Evolutionary conservation across 1,139 yeast genomes (phyloP).

Genomic region (Blastobotrys niveus): DNA sequence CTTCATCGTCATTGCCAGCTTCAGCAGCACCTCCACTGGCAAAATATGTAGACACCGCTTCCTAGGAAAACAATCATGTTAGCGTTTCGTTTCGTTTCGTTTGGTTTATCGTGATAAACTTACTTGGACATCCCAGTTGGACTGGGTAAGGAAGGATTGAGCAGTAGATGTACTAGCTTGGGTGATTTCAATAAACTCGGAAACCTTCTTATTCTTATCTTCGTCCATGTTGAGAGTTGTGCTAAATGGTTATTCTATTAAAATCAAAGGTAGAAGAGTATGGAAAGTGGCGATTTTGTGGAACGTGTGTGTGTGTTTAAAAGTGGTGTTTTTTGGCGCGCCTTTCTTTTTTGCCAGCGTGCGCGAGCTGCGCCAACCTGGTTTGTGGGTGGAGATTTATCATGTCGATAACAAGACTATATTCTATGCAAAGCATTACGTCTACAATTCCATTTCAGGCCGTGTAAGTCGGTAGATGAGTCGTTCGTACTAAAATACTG

Average conservation of each 20-base stretch:
- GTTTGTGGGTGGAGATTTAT: too few relatives aligned
- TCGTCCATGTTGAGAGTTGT: constrained; percentile 16
- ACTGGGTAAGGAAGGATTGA: constrained; percentile 37
- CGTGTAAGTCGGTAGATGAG: too few relatives aligned
- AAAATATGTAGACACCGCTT: constrained; percentile 8
- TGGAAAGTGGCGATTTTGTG: background rate
- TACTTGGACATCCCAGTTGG: constrained; percentile 41
- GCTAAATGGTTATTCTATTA: too few relatives aligned
- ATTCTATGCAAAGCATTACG: too few relatives aligned
- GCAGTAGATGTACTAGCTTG: constrained; percentile 45
- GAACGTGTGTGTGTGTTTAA: background rate
- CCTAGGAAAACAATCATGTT: too few relatives aligned
- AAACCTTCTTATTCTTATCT: constrained; percentile 34
- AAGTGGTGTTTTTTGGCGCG: background rate
- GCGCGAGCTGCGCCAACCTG: too few relatives aligned
- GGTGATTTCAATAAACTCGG: constrained; percentile 51
- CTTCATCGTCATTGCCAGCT: background rate
- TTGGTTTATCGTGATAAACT: constrained; percentile 23
- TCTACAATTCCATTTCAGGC: too few relatives aligned
- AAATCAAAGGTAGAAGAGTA: too few relatives aligned
- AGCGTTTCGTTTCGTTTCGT: background rate
- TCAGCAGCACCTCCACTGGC: constrained; percentile 2
- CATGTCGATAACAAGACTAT: too few relatives aligned
- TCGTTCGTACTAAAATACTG: too few relatives aligned
- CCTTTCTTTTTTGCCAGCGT: too few relatives aligned